Percentiles rank a stretch among this genome's conserved stretches.
Evolutionary conservation across 2,329 filamentous ascomycete species (phyloP).

Genomic region (Thermoascus crustaceus): DNA sequence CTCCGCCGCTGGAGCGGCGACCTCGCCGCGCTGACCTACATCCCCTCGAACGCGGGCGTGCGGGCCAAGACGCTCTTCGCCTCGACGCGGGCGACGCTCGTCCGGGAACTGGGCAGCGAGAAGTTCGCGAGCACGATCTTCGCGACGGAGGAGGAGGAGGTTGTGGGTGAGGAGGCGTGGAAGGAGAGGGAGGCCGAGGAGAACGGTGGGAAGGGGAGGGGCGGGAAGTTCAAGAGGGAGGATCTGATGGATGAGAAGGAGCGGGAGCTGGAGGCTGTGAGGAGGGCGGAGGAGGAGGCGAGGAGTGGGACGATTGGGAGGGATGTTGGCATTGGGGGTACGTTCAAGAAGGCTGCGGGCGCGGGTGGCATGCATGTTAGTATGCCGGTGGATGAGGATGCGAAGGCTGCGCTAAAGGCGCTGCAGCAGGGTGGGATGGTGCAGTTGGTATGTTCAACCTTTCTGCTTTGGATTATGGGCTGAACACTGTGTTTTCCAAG

Average conservation of each 20-base stretch:
- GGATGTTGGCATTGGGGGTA: conserved; percentile 40
- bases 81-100: conserved; percentile 52
- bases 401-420: conserved; percentile 42
- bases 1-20: conserved; percentile 42
- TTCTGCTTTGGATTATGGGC: conserved; percentile 6
- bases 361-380: conserved; percentile 39
- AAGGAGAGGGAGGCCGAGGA: conserved; percentile 44
- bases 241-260: conserved; percentile 57
- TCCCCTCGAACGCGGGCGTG: conserved; percentile 55
- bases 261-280: conserved; percentile 48
- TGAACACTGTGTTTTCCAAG: too few relatives aligned
- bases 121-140: conserved; percentile 53
- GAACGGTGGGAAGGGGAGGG: conserved; percentile 17
- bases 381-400: conserved; percentile 47
- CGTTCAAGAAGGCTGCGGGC: conserved; percentile 20
- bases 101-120: conserved; percentile 53
- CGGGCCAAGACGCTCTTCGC: conserved; percentile 60
- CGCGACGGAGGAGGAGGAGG: conserved; percentile 50
- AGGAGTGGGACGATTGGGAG: conserved; percentile 44
- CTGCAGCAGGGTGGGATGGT: conserved; percentile 36
- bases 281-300: conserved; percentile 52
- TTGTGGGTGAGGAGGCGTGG: conserved; percentile 47
- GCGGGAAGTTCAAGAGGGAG: conserved; percentile 25
- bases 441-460: conserved; percentile 38
- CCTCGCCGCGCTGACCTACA: conserved; percentile 52